Conservation (phyloP, 2,329 filamentous ascomycete species). For the Podosphaera fusca region DNA sequence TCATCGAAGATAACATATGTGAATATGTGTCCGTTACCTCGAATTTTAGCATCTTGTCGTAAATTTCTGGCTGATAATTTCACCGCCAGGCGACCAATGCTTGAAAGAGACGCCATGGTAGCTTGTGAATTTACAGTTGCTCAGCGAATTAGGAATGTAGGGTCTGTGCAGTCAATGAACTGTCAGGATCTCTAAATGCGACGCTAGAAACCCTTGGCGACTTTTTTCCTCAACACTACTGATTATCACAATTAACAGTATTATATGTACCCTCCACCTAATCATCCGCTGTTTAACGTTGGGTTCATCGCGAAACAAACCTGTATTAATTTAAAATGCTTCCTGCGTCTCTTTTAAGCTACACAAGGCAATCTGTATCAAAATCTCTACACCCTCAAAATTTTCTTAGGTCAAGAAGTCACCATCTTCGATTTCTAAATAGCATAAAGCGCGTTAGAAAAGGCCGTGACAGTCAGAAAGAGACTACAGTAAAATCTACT, state of each 20-base stretch:
- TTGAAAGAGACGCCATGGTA: constrained; percentile 42
- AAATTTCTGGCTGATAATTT: constrained; percentile 32
- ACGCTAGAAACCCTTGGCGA: too few species aligned
- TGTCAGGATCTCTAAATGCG: too few species aligned
- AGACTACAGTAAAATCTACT: constrained; percentile 1
- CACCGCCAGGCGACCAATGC: constrained; percentile 39
- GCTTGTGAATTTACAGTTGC: constrained; percentile 9
- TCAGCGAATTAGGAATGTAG: too few species aligned
- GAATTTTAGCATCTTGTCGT: constrained; percentile 27
- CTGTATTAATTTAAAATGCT: background rate
- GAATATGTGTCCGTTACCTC: constrained; percentile 26
- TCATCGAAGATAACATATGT: constrained; percentile 3
- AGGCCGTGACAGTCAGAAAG: constrained; percentile 1
- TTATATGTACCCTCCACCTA: too few species aligned
- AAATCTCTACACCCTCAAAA: background rate
- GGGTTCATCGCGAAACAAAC: too few species aligned
- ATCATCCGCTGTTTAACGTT: too few species aligned
- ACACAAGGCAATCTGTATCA: background rate
- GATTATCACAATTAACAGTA: too few species aligned
- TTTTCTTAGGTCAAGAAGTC: too few species aligned
- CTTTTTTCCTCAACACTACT: too few species aligned
- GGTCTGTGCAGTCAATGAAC: too few species aligned
- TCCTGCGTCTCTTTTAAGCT: background rate
- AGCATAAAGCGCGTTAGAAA: too few species aligned
- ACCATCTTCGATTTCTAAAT: too few species aligned